A percentile compares a stretch with the other conserved stretches of the same genome.
These are phyloP conservation scores for Grifola frondosa DNA, from an alignment of 1,284 basidiomycete species.

Conservation along the genomic window DNA sequence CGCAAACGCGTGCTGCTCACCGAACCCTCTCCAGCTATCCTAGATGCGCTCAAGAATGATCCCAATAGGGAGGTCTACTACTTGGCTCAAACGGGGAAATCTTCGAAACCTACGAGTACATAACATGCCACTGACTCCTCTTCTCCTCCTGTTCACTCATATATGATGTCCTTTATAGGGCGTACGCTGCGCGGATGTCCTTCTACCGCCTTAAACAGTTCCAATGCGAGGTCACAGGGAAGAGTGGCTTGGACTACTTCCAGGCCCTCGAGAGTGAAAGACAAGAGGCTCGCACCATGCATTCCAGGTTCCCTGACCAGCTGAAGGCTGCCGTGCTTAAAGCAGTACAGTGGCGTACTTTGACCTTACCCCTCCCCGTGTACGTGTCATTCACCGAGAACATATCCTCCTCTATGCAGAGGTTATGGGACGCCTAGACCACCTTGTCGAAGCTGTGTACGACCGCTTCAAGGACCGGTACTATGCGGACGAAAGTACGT, in stretches of 20 bases:
- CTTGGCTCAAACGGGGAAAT: conserved; percentile 90
- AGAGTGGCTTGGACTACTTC: conserved; percentile 91
- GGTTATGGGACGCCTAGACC: conserved; percentile 93
- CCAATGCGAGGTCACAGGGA: conserved; percentile 94
- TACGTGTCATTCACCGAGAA: conserved; percentile 11
- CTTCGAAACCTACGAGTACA: conserved; percentile 92
- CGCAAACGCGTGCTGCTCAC: conserved; percentile 89
- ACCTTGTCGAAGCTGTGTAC: conserved; percentile 90
- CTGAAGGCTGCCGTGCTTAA: conserved; percentile 90
- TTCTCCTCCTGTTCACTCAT: conserved; percentile 20
- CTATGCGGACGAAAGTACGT: conserved; percentile 86
- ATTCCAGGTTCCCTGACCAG: conserved; percentile 88
- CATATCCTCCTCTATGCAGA: conserved; percentile 48
- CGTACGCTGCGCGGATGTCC: conserved; percentile 87
- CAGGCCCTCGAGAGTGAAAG: conserved; percentile 90
- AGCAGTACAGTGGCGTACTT: conserved; percentile 93
- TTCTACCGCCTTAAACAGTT: conserved; percentile 94
- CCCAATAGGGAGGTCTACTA: conserved; percentile 81
- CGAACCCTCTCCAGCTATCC: conserved; percentile 69
- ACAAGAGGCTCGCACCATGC: conserved; percentile 84
- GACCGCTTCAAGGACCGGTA: conserved; percentile 96
- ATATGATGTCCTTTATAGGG: conserved; percentile 45
- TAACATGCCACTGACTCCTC: conserved; percentile 29
- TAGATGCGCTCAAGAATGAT: conserved; percentile 61
- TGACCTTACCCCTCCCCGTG: conserved; percentile 19